Percentiles rank a stretch among this genome's conserved stretches.
Conservation (phyloP, 1,284 basidiomycete species). For the Cystobasidiaceae sp. region DNA sequence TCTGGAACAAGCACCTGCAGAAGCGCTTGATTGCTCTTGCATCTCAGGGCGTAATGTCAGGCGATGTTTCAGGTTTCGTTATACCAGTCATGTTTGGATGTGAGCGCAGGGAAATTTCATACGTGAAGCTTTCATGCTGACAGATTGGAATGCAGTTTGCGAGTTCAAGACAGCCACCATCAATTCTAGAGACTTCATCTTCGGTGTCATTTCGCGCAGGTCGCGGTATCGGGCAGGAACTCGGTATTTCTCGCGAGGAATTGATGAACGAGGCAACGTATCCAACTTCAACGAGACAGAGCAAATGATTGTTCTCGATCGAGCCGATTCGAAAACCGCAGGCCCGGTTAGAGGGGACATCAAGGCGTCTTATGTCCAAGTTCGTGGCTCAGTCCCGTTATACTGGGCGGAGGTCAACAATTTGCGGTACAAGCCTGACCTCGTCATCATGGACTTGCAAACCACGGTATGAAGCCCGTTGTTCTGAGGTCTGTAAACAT, state of each 20-base stretch:
- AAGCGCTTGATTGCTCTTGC: conserved; percentile 64
- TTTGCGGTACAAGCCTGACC: conserved; percentile 90
- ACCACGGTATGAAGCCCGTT: conserved; percentile 53
- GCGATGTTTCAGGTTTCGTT: conserved; percentile 75
- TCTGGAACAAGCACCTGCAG: conserved; percentile 90
- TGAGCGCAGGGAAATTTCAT: conserved; percentile 51
- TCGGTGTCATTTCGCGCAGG: conserved; percentile 85
- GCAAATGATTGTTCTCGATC: conserved; percentile 76
- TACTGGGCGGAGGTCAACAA: conserved; percentile 99
- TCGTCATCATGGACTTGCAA: conserved; percentile 89
- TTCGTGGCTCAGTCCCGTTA: conserved; percentile 85
- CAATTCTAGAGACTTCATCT: conserved; percentile 71
- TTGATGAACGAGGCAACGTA: conserved; percentile 61
- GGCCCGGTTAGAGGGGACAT: conserved; percentile 54
- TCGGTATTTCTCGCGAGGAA: conserved; percentile 91
- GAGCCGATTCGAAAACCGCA: conserved; percentile 39
- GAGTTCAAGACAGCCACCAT: conserved; percentile 74
- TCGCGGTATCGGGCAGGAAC: conserved; percentile 92
- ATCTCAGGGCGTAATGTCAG: conserved; percentile 30
- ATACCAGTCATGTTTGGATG: conserved; percentile 88
- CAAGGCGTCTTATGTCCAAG: conserved; percentile 71
- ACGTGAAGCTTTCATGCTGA: too few relatives aligned
- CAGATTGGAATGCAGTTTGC: conserved; percentile 59
- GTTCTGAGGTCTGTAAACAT: neutral
- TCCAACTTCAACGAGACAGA: conserved; percentile 52